Evolutionary conservation across 2,329 filamentous ascomycete genomes (phyloP).

Genomic region (Verticillium albo-atrum): DNA sequence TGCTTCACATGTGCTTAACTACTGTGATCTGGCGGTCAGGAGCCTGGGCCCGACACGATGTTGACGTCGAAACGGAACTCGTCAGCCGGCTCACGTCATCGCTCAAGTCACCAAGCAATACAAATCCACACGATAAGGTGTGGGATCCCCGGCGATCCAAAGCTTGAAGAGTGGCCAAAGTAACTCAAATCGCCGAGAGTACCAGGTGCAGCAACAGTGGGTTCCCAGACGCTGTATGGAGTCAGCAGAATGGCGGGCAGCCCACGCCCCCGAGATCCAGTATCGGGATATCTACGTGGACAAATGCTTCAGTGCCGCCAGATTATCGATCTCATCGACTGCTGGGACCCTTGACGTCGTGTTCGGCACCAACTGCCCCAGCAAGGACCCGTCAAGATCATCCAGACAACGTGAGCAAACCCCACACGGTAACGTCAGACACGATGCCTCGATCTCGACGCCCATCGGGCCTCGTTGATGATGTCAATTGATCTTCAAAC

Average conservation of each 20-base stretch:
- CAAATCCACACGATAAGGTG: not conserved
- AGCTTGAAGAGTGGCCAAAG: not conserved
- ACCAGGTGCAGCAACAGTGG: not conserved
- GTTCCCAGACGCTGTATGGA: not conserved
- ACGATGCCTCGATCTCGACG: not conserved
- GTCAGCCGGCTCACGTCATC: not conserved
- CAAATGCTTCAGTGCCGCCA: not conserved
- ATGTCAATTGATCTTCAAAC: not conserved
- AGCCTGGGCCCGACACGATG: too few species aligned
- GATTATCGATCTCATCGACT: too few species aligned
- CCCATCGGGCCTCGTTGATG: not conserved
- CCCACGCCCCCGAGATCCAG: not conserved
- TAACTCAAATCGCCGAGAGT: not conserved
- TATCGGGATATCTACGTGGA: not conserved
- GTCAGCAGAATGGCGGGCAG: not conserved
- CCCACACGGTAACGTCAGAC: not conserved
- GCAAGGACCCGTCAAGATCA: not conserved
- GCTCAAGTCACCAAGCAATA: not conserved
- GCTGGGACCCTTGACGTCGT: too few species aligned
- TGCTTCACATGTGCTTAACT: too few species aligned
- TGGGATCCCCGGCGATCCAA: not conserved
- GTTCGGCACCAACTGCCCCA: too few species aligned
- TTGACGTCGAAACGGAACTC: not conserved
- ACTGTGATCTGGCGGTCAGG: too few species aligned
- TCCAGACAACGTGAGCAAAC: not conserved